These are phyloP conservation scores for Hypseocharis bilobata DNA, from an alignment of 441 rosid genomes.

Conservation along the genomic window DNA sequence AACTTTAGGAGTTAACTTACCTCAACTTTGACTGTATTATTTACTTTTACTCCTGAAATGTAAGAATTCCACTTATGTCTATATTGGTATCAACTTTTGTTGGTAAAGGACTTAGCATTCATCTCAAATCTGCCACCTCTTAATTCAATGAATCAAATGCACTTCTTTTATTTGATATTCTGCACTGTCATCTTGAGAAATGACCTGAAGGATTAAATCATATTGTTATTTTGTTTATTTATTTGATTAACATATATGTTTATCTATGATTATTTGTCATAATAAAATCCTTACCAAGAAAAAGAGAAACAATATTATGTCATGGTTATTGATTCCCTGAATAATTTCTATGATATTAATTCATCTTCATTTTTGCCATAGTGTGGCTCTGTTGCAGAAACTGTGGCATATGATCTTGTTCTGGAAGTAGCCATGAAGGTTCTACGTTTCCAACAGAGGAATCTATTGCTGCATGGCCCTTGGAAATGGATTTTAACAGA, in stretches of 20 bases:
- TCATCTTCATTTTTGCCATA: constrained; percentile 28
- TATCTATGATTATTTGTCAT: constrained; percentile 1
- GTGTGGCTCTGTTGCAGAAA: constrained; percentile 97
- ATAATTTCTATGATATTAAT: constrained; percentile 22
- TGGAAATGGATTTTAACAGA: constrained; percentile 96
- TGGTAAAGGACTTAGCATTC: neutral
- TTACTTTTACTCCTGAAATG: neutral
- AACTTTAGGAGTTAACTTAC: too few relatives aligned
- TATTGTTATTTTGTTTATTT: neutral
- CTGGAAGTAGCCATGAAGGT: constrained; percentile 86
- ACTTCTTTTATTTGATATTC: neutral
- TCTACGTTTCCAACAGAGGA: constrained; percentile 86
- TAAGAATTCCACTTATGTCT: neutral
- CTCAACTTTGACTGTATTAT: neutral
- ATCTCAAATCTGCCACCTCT: neutral
- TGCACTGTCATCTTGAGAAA: neutral
- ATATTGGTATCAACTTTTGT: neutral
- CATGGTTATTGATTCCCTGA: neutral
- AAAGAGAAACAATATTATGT: neutral
- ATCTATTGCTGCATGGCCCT: constrained; percentile 64
- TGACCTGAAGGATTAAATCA: neutral
- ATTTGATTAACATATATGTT: too few relatives aligned
- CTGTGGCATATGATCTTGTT: constrained; percentile 87
- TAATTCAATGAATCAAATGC: neutral
- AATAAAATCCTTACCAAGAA: neutral